Conservation (phyloP, 176 grass and related monocot species). For the Eragrostis nindensis region DNA sequence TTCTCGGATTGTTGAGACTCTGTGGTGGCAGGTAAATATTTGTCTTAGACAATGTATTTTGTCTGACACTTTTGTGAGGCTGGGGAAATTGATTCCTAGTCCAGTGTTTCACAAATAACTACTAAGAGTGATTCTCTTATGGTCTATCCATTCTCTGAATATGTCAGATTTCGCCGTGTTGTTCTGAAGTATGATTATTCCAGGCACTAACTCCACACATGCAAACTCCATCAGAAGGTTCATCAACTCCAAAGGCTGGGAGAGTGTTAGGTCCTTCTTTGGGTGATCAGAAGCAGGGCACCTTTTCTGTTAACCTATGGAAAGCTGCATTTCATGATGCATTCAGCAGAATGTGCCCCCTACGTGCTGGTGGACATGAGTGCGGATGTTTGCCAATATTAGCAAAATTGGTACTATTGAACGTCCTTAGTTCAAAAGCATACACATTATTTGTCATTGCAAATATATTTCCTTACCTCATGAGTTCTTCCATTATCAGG, state of each 20-base stretch:
- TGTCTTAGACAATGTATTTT: conserved; percentile 7
- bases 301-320: conserved; percentile 87
- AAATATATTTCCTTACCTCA: conserved; percentile 32
- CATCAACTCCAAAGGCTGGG: conserved; percentile 57
- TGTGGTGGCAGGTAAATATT: conserved; percentile 97
- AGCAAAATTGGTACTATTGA: conserved; percentile 75
- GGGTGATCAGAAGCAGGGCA: conserved; percentile 77
- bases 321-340: conserved; percentile 82
- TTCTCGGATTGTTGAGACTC: conserved; percentile 78
- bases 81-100: conserved; percentile 27
- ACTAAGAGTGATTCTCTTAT: not conserved
- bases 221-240: conserved; percentile 66
- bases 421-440: conserved; percentile 30
- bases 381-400: conserved; percentile 90
- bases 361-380: conserved; percentile 72
- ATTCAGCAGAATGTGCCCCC: conserved; percentile 78
- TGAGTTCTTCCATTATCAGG: conserved; percentile 55
- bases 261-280: conserved; percentile 64
- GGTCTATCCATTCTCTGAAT: conserved; percentile 12
- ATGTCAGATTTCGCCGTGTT: conserved; percentile 11
- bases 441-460: conserved; percentile 9
- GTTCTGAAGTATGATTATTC: conserved; percentile 43
- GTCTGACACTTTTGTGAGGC: conserved; percentile 17
- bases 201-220: conserved; percentile 86
- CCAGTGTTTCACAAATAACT: conserved; percentile 18